phyloP scores from a whole-genome alignment of 225 moss, liverwort and hornwort species.

The Straminergon stramineum region DNA sequence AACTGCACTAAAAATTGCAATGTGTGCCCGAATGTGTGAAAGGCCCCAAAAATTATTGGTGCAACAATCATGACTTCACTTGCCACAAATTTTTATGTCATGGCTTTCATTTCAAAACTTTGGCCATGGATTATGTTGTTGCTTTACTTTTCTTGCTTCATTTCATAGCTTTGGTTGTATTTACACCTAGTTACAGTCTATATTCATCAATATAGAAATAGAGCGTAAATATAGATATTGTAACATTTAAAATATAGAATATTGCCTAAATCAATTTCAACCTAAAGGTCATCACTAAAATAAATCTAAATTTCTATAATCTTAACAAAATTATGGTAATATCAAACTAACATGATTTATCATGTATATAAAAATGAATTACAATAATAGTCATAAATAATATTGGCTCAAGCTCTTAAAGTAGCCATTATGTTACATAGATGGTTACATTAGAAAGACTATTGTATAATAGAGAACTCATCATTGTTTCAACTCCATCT shows the following conservation, averaged over 20 bases:
- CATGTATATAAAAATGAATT: not conserved
- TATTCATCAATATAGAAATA: not conserved
- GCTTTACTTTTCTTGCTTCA: not conserved
- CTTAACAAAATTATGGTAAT: not conserved
- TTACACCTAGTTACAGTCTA: not conserved
- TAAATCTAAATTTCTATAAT: not conserved
- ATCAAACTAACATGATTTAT: not conserved
- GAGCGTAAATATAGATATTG: not conserved
- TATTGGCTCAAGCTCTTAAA: not conserved
- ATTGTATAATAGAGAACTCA: no score
- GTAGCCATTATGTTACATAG: not conserved
- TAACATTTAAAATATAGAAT: not conserved
- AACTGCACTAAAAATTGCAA: not conserved
- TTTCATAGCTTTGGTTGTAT: not conserved
- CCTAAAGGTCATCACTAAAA: not conserved
- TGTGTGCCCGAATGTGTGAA: no score
- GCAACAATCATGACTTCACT: not conserved
- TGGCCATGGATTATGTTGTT: rapidly evolving
- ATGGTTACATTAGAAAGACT: not conserved
- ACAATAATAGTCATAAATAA: not conserved
- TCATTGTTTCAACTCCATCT: no score
- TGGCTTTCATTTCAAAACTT: not conserved
- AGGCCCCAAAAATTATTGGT: not conserved
- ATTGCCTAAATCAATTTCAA: rapidly evolving
- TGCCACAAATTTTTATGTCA: not conserved